phyloP scores from a whole-genome alignment of 2,329 filamentous ascomycete species.

The Tolypocladium tundrense region DNA sequence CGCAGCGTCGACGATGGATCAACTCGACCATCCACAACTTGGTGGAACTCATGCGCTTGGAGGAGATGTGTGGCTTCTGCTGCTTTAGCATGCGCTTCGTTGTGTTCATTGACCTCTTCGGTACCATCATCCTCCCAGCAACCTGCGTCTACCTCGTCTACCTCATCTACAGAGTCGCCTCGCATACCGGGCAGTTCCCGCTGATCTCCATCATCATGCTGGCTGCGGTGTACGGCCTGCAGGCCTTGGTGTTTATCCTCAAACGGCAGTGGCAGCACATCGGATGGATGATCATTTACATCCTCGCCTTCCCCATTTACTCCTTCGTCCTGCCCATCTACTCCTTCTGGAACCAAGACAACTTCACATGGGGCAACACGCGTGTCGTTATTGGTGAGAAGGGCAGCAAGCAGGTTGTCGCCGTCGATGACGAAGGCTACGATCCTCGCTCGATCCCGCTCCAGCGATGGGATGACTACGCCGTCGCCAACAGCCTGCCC shows the following conservation, averaged over 20 bases:
- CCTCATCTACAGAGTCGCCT: constrained; percentile 70
- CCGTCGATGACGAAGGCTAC: constrained; percentile 74
- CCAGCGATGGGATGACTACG: constrained; percentile 97
- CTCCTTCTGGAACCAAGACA: constrained; percentile 99
- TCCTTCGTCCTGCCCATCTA: constrained; percentile 86
- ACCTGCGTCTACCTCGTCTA: constrained; percentile 81
- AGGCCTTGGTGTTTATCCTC: constrained; percentile 91
- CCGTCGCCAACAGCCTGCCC: constrained; percentile 73
- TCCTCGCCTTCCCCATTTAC: constrained; percentile 91
- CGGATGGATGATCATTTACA: constrained; percentile 99
- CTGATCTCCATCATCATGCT: constrained; percentile 82
- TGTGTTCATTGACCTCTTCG: constrained; percentile 86
- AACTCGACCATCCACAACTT: constrained; percentile 98
- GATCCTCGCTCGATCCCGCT: constrained; percentile 89
- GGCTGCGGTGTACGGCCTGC: constrained; percentile 86
- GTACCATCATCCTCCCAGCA: constrained; percentile 84
- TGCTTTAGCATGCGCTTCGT: constrained; percentile 97
- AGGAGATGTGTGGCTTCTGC: constrained; percentile 97
- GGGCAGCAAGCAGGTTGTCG: constrained; percentile 81
- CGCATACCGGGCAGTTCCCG: constrained; percentile 64
- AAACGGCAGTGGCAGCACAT: constrained; percentile 98
- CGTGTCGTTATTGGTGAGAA: constrained; percentile 94
- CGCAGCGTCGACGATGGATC: constrained; percentile 98
- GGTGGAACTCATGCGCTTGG: constrained; percentile 77
- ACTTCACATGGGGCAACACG: constrained; percentile 98